Evolutionary conservation across 2,329 filamentous ascomycete species (phyloP), one percentile per base, ranked within the genome.

Genomic region (Colletotrichum liaoningense): DNA sequence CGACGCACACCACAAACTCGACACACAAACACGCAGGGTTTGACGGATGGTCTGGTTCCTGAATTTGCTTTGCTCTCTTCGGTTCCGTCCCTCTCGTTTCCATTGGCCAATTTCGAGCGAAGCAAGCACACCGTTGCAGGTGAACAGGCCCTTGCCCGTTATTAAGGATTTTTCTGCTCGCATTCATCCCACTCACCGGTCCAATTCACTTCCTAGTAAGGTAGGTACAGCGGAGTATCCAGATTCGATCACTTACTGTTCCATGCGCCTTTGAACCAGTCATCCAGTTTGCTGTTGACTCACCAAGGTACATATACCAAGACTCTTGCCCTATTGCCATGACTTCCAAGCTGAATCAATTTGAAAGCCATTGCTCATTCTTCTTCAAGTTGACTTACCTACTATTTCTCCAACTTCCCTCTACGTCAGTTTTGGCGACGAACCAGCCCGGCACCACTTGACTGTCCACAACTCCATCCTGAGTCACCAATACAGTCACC

Each of bases 41-140:
- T 49, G 49, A 46, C 70, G 67, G 70, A 73, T 38, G 42, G 28
- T 60, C 56, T 70, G 70, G 70, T 73, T 73, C 70, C 70, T 73
- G 70, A 16, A 57, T 55, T 55, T 57, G 35, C 63, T 55, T 55
- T 57, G 35, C 63, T 66, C 60, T 70, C 22, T 59, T 42, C 38
- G 59, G 59, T 60, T 55, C 24, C 16, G 14, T 60, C 55, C 56
- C 26, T 46, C 7, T n/a, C 14, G 8, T 26, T 19, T 16, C 11
- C 46, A 73, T 73, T 73, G 70, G 70, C 4, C 70, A 73, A 62
- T 66, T 46, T 57, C 52, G 4, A 30, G 19, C 54, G 14, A 52
- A 24, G 38, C 38, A 42, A 42, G 38, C 38, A 42, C 24, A 59
- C 54, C 52, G 69, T 69, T 69, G 58, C 55, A 49, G 42, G 59